Percentiles rank a stretch among this genome's conserved stretches.
phyloP scores from a whole-genome alignment of 306 rosid species.

The Castanospermum australe region DNA sequence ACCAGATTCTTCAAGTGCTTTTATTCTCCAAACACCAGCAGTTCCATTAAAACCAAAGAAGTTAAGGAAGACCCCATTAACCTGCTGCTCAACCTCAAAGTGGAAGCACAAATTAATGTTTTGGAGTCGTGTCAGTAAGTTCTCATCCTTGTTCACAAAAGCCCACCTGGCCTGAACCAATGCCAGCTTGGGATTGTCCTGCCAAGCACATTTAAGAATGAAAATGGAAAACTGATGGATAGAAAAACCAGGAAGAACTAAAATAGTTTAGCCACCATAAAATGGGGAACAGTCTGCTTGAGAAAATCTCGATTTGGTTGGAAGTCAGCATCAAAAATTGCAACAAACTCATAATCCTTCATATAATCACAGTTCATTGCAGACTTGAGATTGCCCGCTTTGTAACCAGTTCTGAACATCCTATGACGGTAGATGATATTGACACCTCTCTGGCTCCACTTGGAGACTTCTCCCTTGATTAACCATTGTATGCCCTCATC shows the following conservation, averaged over 20 bases:
- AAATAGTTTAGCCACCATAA: slow-evolving; percentile 44
- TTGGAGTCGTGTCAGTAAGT: slow-evolving; percentile 69
- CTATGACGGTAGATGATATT: slow-evolving; percentile 68
- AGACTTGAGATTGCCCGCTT: slow-evolving; percentile 83
- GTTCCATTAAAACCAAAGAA: slow-evolving; percentile 84
- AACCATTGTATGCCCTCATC: slow-evolving; percentile 66
- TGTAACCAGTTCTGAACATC: slow-evolving; percentile 64
- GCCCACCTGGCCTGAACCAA: slow-evolving; percentile 83
- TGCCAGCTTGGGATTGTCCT: slow-evolving; percentile 69
- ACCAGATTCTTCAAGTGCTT: slow-evolving; percentile 78
- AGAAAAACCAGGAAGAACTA: neutral
- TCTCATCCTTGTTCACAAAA: slow-evolving; percentile 76
- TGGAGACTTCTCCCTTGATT: slow-evolving; percentile 60
- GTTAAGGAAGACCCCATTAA: slow-evolving; percentile 68
- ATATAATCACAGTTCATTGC: slow-evolving; percentile 73
- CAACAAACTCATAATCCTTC: slow-evolving; percentile 68
- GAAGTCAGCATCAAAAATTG: slow-evolving; percentile 79
- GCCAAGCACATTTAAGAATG: slow-evolving; percentile 18
- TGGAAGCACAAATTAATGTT: slow-evolving; percentile 74
- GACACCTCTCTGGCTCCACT: slow-evolving; percentile 67
- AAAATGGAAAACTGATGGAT: neutral
- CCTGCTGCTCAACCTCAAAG: slow-evolving; percentile 86
- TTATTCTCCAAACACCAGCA: slow-evolving; percentile 85
- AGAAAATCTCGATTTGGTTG: slow-evolving; percentile 71
- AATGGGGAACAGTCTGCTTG: slow-evolving; percentile 66